These are phyloP conservation scores for Camelina hispida DNA, from an alignment of 345 rosid genomes.

Conservation along the genomic window DNA sequence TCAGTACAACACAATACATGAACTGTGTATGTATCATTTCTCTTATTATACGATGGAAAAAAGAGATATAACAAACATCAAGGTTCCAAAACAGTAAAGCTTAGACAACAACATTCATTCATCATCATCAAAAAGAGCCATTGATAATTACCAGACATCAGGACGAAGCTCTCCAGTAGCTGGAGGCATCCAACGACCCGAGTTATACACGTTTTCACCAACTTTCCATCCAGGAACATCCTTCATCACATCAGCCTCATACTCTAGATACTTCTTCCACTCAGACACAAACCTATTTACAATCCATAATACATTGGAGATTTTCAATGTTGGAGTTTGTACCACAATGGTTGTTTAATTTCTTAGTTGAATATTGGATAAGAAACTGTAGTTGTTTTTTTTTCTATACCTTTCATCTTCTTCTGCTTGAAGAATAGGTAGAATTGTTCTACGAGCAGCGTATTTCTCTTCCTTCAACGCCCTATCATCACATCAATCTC, in stretches of 20 bases:
- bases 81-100: constrained; percentile 12
- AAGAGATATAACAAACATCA: constrained; percentile 9
- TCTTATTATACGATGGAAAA: constrained; percentile 29
- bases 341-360: background rate
- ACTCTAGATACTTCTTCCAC: constrained; percentile 96
- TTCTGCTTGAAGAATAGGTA: constrained; percentile 96
- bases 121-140: constrained; percentile 33
- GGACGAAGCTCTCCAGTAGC: constrained; percentile 98
- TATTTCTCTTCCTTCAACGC: constrained; percentile 96
- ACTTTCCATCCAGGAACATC: constrained; percentile 99
- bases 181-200: constrained; percentile 99
- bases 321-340: background rate
- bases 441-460: constrained; percentile 80
- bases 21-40: constrained; percentile 36
- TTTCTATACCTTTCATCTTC: constrained; percentile 83
- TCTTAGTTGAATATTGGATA: background rate
- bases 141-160: constrained; percentile 77
- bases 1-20: constrained; percentile 11
- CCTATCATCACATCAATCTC: constrained; percentile 47
- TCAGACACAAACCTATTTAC: constrained; percentile 79
- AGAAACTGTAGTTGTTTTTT: no score
- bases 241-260: constrained; percentile 98
- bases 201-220: constrained; percentile 89
- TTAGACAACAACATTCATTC: constrained; percentile 37
- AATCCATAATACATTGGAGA: background rate